Evolutionary conservation across 441 rosid species (phyloP).

Genomic region (Erodium trifolium): DNA sequence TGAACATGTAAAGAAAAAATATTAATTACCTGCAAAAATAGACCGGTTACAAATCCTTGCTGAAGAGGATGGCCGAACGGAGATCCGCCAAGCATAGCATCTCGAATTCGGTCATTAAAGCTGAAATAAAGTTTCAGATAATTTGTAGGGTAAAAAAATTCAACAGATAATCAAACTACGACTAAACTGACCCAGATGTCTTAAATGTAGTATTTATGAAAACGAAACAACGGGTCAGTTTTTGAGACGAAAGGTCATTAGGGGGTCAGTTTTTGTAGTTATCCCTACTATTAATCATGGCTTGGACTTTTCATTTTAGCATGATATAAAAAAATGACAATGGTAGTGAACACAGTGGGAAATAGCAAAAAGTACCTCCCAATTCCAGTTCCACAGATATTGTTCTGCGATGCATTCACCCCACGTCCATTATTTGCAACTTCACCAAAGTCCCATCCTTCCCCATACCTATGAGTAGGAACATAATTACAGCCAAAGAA

Average conservation of each 20-base stretch:
- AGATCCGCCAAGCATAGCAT: constrained; percentile 96
- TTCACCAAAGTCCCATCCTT: constrained; percentile 99
- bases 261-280: too few species aligned
- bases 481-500: constrained; percentile 12
- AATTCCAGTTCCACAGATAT: constrained; percentile 75
- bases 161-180: constrained; percentile 1
- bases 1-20: not conserved
- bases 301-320: not conserved
- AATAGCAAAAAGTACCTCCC: constrained; percentile 57
- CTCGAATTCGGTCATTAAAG: constrained; percentile 95
- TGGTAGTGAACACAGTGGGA: constrained; percentile 13
- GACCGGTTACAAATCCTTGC: constrained; percentile 92
- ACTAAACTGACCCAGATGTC: constrained; percentile 14
- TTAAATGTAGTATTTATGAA: not conserved
- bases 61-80: constrained; percentile 98
- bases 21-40: constrained; percentile 62
- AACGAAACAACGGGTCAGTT: not conserved
- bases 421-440: constrained; percentile 95
- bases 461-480: constrained; percentile 70
- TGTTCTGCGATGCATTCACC: constrained; percentile 78
- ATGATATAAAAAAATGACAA: not conserved
- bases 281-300: not conserved
- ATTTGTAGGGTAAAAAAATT: constrained; percentile 15
- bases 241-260: too few species aligned
- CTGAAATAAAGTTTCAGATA: constrained; percentile 36